phyloP scores from a whole-genome alignment of 2,329 filamentous ascomycete species.

The Phyllosticta ampelicida region DNA sequence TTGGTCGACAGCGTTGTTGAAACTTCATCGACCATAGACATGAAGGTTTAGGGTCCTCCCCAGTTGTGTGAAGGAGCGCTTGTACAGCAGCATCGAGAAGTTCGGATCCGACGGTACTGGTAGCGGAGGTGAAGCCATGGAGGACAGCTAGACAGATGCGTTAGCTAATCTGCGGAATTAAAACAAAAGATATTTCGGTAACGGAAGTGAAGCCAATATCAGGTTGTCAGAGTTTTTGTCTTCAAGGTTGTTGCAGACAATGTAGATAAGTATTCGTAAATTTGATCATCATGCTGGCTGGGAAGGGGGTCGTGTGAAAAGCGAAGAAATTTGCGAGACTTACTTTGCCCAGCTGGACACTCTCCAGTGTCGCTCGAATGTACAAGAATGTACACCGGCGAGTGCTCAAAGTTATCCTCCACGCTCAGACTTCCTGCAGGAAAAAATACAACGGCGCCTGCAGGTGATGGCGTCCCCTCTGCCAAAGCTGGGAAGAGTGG shows the following conservation, averaged over 20 bases:
- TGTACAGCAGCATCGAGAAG: conserved; percentile 33
- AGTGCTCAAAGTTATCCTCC: conserved; percentile 16
- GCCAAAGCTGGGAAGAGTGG: conserved; percentile 58
- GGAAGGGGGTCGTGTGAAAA: conserved; percentile 11
- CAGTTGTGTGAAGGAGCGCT: conserved; percentile 31
- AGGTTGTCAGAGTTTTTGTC: conserved; percentile 85
- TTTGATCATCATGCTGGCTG: conserved; percentile 69
- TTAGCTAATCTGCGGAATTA: conserved; percentile 12
- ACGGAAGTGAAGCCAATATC: conserved; percentile 46
- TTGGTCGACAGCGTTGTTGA: conserved; percentile 31
- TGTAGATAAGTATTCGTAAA: conserved; percentile 99
- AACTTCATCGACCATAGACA: conserved; percentile 46
- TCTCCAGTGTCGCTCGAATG: conserved; percentile 90
- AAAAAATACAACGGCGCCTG: conserved; percentile 60
- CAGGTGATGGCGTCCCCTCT: conserved; percentile 67
- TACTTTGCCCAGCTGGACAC: conserved; percentile 81
- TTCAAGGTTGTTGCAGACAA: conserved; percentile 93
- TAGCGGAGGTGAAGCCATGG: conserved; percentile 40
- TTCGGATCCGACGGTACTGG: conserved; percentile 23
- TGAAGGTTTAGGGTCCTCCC: conserved; percentile 23
- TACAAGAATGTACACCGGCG: conserved; percentile 51
- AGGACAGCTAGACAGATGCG: conserved; percentile 41
- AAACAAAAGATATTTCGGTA: too few species aligned
- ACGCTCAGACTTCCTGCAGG: conserved; percentile 45
- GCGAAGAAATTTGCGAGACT: conserved; percentile 37